These are phyloP conservation scores for Aureobasidium musti DNA, from an alignment of 2,329 filamentous ascomycete genomes.

Conservation along the genomic window DNA sequence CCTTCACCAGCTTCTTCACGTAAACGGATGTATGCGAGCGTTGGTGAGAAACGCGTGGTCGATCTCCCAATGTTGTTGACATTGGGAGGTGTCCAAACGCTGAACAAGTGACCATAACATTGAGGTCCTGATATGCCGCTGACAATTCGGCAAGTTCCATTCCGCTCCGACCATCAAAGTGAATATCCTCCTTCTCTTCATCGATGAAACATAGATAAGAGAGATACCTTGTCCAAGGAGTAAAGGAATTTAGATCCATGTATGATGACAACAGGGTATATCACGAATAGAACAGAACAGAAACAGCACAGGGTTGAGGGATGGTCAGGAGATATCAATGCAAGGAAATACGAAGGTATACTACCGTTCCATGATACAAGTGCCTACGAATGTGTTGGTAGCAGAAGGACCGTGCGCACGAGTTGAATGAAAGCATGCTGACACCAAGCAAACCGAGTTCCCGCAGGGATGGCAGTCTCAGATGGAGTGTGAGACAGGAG, in stretches of 20 bases:
- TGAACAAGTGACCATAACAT: not conserved
- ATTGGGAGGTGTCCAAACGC: not conserved
- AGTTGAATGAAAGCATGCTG: constrained; percentile 22
- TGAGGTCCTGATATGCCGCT: not conserved
- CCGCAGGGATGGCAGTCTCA: not conserved
- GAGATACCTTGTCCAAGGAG: not conserved
- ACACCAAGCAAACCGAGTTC: constrained; percentile 16
- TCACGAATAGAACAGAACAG: constrained; percentile 4
- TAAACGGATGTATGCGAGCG: not conserved
- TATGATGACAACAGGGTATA: not conserved
- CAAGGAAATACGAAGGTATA: not conserved
- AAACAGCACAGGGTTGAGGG: not conserved
- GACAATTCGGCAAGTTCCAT: not conserved
- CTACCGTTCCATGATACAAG: constrained; percentile 15
- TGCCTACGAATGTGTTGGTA: constrained; percentile 13
- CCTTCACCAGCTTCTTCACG: not conserved
- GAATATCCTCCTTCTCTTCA: not conserved
- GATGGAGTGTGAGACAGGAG: not conserved
- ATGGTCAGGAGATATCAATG: not conserved
- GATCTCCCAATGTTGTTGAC: not conserved
- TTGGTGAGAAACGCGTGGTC: not conserved
- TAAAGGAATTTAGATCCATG: not conserved
- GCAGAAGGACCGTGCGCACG: constrained; percentile 5
- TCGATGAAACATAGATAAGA: not conserved
- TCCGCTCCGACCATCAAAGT: not conserved